Percentiles rank a stretch among this genome's conserved stretches.
phyloP scores from a whole-genome alignment of 345 rosid species.

The Mangifera indica region DNA sequence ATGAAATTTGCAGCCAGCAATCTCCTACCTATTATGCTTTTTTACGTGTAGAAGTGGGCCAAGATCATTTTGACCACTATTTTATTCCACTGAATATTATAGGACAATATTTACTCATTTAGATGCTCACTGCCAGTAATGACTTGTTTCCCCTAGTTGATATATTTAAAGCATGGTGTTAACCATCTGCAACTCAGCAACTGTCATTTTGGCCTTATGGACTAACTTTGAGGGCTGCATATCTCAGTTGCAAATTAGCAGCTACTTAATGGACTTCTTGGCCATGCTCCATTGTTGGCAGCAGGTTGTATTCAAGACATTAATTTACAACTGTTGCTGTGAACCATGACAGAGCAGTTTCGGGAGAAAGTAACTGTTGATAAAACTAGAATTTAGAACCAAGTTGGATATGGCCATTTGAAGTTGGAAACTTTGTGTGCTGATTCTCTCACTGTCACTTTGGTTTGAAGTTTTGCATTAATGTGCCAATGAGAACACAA shows the following conservation, averaged over 20 bases:
- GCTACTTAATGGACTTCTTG: background rate
- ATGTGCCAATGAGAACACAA: too few species aligned
- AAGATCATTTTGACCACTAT: background rate
- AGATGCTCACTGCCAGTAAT: background rate
- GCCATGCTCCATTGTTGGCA: background rate
- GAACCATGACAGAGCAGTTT: background rate
- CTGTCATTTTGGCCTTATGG: background rate
- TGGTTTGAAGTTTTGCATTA: too few species aligned
- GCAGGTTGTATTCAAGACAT: background rate
- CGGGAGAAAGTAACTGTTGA: background rate
- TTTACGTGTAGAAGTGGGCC: background rate
- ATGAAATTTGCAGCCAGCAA: background rate
- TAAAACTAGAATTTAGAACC: background rate
- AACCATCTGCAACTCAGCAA: background rate
- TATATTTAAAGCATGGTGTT: background rate
- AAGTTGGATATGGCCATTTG: background rate
- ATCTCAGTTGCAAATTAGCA: background rate
- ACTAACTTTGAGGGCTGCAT: background rate
- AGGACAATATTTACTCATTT: background rate
- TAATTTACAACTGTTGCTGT: background rate
- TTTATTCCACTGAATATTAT: background rate
- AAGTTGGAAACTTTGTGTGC: background rate
- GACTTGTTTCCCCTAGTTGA: background rate
- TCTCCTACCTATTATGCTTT: background rate
- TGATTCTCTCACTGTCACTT: background rate